Evolutionary conservation across 768 basidiomycete species (phyloP).

Genomic region (Brasilioporus rufonigricans): DNA sequence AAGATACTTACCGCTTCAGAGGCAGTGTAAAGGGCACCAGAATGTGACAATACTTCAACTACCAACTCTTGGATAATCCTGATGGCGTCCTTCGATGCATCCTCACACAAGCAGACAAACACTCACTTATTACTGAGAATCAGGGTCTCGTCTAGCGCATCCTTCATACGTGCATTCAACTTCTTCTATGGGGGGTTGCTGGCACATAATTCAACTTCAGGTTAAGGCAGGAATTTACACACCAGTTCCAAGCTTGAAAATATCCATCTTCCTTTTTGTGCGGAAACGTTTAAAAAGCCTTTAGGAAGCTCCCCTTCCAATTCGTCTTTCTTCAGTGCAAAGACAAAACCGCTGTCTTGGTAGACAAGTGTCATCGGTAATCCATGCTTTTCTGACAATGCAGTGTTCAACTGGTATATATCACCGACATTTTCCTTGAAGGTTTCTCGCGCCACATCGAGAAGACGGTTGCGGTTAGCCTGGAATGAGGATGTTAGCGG

Average conservation of each 20-base stretch:
- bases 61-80: constrained; percentile 83
- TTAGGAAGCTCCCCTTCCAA: constrained; percentile 56
- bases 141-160: constrained; percentile 86
- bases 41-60: constrained; percentile 60
- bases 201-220: neutral
- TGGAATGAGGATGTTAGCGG: constrained; percentile 20
- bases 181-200: constrained; percentile 56
- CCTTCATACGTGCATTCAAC: constrained; percentile 84
- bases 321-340: constrained; percentile 60
- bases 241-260: constrained; percentile 86
- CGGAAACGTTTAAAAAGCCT: constrained; percentile 66
- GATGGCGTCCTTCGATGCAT: neutral
- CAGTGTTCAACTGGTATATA: constrained; percentile 65
- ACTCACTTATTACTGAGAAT: constrained; percentile 77
- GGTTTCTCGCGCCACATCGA: constrained; percentile 94
- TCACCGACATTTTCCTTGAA: constrained; percentile 93
- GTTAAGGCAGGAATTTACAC: constrained; percentile 18
- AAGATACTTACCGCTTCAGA: constrained; percentile 70
- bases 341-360: constrained; percentile 72
- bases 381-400: constrained; percentile 57
- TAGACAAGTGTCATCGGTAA: constrained; percentile 68
- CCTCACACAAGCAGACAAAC: neutral
- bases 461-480: constrained; percentile 77
- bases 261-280: constrained; percentile 67
- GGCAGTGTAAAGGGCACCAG: constrained; percentile 84